Evolutionary conservation across 805 yeast species (phyloP).

Genomic region (Blastobotrys peoriensis): DNA sequence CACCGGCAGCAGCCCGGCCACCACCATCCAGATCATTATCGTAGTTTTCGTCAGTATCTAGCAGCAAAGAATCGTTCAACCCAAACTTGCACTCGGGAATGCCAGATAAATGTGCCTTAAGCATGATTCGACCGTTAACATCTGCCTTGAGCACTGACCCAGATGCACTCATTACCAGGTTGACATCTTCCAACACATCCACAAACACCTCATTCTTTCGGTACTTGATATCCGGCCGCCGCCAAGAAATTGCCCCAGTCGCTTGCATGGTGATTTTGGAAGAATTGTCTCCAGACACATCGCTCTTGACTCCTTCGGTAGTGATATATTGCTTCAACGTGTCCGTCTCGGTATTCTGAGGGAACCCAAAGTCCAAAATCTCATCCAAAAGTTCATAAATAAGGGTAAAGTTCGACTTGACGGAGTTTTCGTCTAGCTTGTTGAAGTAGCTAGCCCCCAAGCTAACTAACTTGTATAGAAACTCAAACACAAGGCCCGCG

Average conservation of each 20-base stretch:
- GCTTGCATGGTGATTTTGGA: conserved; percentile 31
- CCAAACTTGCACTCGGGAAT: conserved; percentile 82
- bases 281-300: conserved; percentile 13
- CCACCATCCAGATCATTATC: conserved; percentile 12
- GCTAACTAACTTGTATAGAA: conserved; percentile 54
- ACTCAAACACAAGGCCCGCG: conserved; percentile 74
- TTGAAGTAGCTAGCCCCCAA: conserved; percentile 44
- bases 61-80: conserved; percentile 48
- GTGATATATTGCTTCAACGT: conserved; percentile 36
- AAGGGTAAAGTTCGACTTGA: conserved; percentile 60
- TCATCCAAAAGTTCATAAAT: conserved; percentile 78
- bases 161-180: conserved; percentile 58
- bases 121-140: conserved; percentile 68
- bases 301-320: conserved; percentile 23
- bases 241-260: conserved; percentile 56
- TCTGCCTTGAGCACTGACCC: conserved; percentile 56
- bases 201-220: conserved; percentile 75
- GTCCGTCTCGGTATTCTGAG: conserved; percentile 54
- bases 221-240: conserved; percentile 63
- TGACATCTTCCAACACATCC: conserved; percentile 70
- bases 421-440: conserved; percentile 40
- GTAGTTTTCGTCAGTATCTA: conserved; percentile 18
- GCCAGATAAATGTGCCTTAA: conserved; percentile 71
- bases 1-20: conserved; percentile 39
- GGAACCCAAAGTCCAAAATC: conserved; percentile 70